Base-by-base conservation (phyloP, 1,284 basidiomycete species). In the Irpex sp. region DNA sequence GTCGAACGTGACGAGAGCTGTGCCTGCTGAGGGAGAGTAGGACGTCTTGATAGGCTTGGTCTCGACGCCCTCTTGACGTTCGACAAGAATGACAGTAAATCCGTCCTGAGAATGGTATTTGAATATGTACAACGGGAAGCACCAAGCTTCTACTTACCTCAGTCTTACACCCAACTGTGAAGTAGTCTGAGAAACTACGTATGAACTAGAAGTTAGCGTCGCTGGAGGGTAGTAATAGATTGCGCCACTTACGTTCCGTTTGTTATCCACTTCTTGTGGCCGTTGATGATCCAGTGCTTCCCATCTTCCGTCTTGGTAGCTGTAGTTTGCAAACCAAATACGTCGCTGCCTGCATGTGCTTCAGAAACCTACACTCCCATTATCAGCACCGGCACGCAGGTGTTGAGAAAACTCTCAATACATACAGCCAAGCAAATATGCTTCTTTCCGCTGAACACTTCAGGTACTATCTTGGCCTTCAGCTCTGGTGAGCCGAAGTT, bases 291-390 rank as follows among this genome's bases (percentile, higher is more conserved):
- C 90, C 91, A 94, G 70, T 87, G 78, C 70, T 88, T 92, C 44
- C 93, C 94, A 71, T 96, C 94, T 64, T 90, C 86, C 44, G 84
- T 89, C 75, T 95, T 92, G 57, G 81, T 85, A 7, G 96, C 96
- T 3, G 87, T 91, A 7, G 92, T 95, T 73, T 89, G 85, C 59
- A 95, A 76, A 26, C 92, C 91, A 72, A 89, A 85, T 26, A 98
- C 94, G 72, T 97, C 95, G 66, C 91, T 94, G 4, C 96, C 96
- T 3, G 96, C 96, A 69, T 93, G 93, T 0, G 96, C 94, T 66
- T 78, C 76, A 8, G 76, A 76, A 21, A 75, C 68, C 70, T 71
- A 58, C 15, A 31, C 34, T 3, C n/a, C 44, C 44, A 51, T 8
- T 51, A 4, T 51, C 17, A 13, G 49, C 17, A 51, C 3, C 1